Conservation (phyloP, 768 basidiomycete genomes). For the Amanita exitialis region DNA sequence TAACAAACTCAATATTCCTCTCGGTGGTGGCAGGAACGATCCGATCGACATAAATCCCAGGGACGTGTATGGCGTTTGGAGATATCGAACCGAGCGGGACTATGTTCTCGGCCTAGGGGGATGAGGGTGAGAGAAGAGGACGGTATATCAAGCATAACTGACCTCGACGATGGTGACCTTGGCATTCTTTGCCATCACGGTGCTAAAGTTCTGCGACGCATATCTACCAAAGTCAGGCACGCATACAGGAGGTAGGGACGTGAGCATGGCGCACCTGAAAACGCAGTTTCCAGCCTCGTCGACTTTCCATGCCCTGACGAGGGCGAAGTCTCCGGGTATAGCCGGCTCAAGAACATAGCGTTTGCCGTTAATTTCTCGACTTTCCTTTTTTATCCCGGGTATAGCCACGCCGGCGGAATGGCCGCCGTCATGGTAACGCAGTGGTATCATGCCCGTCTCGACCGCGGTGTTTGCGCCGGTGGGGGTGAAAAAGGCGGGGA, state of each 20-base stretch:
- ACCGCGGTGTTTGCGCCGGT: conserved; percentile 83
- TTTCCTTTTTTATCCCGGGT: conserved; percentile 68
- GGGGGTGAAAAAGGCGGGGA: conserved; percentile 90
- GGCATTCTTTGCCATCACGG: conserved; percentile 84
- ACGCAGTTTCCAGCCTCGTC: conserved; percentile 88
- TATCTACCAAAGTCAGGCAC: conserved; percentile 37
- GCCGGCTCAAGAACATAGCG: conserved; percentile 76
- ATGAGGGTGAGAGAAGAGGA: conserved; percentile 1
- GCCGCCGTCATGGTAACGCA: conserved; percentile 73
- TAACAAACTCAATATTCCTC: conserved; percentile 71
- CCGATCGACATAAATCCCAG: conserved; percentile 83
- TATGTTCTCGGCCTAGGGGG: conserved; percentile 74
- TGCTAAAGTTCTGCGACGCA: conserved; percentile 80
- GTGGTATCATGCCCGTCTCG: conserved; percentile 70
- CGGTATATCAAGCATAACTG: conserved; percentile 3
- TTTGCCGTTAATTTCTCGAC: conserved; percentile 67
- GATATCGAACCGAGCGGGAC: conserved; percentile 77
- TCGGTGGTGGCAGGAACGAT: conserved; percentile 70
- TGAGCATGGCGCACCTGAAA: conserved; percentile 50
- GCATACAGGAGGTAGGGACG: not conserved
- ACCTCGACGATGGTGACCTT: conserved; percentile 88
- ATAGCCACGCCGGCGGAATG: conserved; percentile 58
- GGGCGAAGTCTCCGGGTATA: conserved; percentile 72
- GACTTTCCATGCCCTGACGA: conserved; percentile 86
- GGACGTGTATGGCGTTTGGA: conserved; percentile 73